Evolutionary conservation across 768 basidiomycete species (phyloP), one percentile per base, ranked within the genome.

Genomic region (Termitomyces bulborhizus): DNA sequence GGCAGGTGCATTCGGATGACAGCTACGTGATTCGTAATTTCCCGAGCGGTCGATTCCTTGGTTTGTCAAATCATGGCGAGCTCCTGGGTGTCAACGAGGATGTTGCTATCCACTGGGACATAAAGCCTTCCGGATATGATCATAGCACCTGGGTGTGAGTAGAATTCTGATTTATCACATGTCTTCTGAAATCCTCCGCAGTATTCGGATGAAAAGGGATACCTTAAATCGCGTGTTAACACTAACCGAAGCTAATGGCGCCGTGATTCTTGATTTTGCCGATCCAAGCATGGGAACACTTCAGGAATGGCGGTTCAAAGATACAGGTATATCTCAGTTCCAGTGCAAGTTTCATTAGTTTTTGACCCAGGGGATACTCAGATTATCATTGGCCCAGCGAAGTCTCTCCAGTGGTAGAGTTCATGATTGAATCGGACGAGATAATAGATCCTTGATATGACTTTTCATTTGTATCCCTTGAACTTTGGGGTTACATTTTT

Each of bases 11-110:
- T 21, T 41, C 53, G 40, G 53, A 54, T 39, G 31, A 27, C n/a
- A 48, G 53, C 39, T 54, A 54, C 16, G 53, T 48, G 11, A 54
- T 54, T 34, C 46, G 53, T 18, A 54, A 54, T 29, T 54, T 42
- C 15, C 46, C 53, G 9, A 54, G 45, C 15, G 29, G 40, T 13
- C 46, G 41, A 29, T 54, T 54, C 46, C 53, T 54, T 24, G 53
- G 53, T 9, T 34, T 54, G 29, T 16, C 40, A 32, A 24, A 48
- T 27, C 53, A 54, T 24, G 53, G 40, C 29, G 43, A 43, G 21
- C 46, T 54, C 9, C 31, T 40, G 15, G 53, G 53, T 16, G 53
- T 54, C 13, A 45, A 48, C 4, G 53, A 54, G 34, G 53, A 45
- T 32, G 46, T 40, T 42, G 53, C 53, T 31, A 54, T 54, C 34